Conservation (phyloP, 129 eudicot genomes). For the Saussurea involucrata region DNA sequence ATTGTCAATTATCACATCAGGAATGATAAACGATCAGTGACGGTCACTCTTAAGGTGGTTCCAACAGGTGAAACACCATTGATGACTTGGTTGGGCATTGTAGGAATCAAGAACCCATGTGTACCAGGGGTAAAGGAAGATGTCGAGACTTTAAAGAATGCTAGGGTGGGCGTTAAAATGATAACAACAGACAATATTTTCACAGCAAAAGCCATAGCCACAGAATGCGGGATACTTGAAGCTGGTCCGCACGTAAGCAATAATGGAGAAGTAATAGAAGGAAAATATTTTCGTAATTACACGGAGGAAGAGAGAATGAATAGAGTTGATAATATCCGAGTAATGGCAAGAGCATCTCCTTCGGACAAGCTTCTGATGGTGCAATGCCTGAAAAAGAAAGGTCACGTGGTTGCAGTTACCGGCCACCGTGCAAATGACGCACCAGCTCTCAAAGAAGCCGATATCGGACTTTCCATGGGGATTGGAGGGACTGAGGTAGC, state of each 20-base stretch:
- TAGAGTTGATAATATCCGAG: constrained; percentile 39
- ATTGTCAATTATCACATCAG: too few relatives aligned
- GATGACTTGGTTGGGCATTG: constrained; percentile 37
- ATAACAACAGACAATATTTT: constrained; percentile 56
- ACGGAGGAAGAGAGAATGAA: constrained; percentile 37
- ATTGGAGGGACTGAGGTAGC: constrained; percentile 58
- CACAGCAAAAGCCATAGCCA: constrained; percentile 63
- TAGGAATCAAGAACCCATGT: constrained; percentile 70
- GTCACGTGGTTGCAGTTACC: constrained; percentile 56
- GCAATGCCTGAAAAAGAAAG: constrained; percentile 39
- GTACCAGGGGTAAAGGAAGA: constrained; percentile 55
- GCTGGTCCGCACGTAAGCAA: constrained; percentile 10
- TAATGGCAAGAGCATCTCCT: constrained; percentile 68
- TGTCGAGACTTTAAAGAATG: constrained; percentile 44
- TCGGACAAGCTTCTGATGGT: constrained; percentile 52
- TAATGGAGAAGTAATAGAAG: constrained; percentile 46
- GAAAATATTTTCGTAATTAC: constrained; percentile 44
- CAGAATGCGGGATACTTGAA: constrained; percentile 50
- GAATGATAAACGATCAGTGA: too few relatives aligned
- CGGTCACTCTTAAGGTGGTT: too few relatives aligned
- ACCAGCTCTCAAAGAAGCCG: constrained; percentile 58
- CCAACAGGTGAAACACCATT: background rate
- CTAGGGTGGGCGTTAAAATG: constrained; percentile 54
- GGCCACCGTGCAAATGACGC: constrained; percentile 61
- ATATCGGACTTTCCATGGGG: constrained; percentile 67